These are phyloP conservation scores for Neoboletus subvelutipes DNA, from an alignment of 768 basidiomycete species.

Conservation along the genomic window DNA sequence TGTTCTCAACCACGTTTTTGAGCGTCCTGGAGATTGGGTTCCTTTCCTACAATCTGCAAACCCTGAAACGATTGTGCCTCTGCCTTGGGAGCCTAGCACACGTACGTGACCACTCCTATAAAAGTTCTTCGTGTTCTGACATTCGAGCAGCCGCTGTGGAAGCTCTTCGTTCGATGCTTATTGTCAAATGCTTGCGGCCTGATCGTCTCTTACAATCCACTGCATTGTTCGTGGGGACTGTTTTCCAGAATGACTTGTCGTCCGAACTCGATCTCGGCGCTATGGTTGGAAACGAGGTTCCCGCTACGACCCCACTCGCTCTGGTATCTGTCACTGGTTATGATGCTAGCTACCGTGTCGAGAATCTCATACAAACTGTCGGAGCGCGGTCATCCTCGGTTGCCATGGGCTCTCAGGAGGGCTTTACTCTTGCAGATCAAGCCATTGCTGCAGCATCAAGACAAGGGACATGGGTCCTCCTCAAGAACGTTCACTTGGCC, in stretches of 20 bases:
- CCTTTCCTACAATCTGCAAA: conserved; percentile 63
- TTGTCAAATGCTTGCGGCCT: conserved; percentile 90
- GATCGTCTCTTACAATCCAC: conserved; percentile 88
- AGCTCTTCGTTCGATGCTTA: conserved; percentile 70
- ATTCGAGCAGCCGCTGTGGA: conserved; percentile 58
- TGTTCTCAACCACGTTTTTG: conserved; percentile 60
- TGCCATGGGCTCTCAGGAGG: conserved; percentile 98
- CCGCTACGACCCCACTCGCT: conserved; percentile 79
- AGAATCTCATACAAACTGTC: conserved; percentile 77
- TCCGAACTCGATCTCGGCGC: conserved; percentile 71
- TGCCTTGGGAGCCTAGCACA: conserved; percentile 74
- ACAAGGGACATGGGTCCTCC: conserved; percentile 92
- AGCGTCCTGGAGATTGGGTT: conserved; percentile 66
- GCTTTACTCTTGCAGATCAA: conserved; percentile 94
- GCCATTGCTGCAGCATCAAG: conserved; percentile 91
- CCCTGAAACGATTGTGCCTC: conserved; percentile 72
- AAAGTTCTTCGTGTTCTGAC: conserved; percentile 12
- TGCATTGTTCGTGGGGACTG: conserved; percentile 65
- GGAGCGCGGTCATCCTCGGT: conserved; percentile 81
- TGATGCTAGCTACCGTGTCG: conserved; percentile 97
- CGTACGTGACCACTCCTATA: conserved; percentile 49
- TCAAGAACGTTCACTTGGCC: conserved; percentile 97
- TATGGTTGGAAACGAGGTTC: conserved; percentile 80
- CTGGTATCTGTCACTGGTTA: conserved; percentile 94
- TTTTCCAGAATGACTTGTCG: conserved; percentile 82